These are phyloP conservation scores for Ophiostoma fasciatum DNA, from an alignment of 2,329 filamentous ascomycete genomes.

Conservation along the genomic window DNA sequence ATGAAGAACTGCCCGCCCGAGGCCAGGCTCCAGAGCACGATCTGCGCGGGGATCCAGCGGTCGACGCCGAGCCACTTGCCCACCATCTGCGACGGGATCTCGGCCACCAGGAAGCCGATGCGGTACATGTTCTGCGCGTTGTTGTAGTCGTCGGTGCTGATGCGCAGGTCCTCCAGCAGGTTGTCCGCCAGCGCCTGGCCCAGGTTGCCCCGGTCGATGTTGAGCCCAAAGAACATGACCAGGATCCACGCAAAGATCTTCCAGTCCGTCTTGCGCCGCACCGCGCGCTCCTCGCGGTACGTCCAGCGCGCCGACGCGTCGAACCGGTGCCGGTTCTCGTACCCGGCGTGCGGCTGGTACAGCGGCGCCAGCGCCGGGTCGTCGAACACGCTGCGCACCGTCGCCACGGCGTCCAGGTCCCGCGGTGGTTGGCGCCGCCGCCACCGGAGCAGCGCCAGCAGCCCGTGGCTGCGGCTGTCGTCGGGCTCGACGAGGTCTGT, in stretches of 20 bases:
- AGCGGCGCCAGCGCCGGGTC: neutral
- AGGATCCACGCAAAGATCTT: slow-evolving; percentile 21
- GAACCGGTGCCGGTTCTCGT: slow-evolving; percentile 40
- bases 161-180: slow-evolving; percentile 17
- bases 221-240: slow-evolving; percentile 21
- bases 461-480: no score
- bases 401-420: slow-evolving; percentile 1
- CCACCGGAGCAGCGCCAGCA: no score
- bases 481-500: slow-evolving; percentile 3
- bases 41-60: slow-evolving; percentile 21
- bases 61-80: slow-evolving; percentile 32
- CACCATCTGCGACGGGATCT: slow-evolving; percentile 47
- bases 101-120: slow-evolving; percentile 37
- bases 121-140: slow-evolving; percentile 39
- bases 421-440: no score
- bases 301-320: slow-evolving; percentile 39
- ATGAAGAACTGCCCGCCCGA: slow-evolving; percentile 18
- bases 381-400: slow-evolving; percentile 6
- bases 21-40: slow-evolving; percentile 19
- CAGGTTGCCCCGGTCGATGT: slow-evolving; percentile 20
- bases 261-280: slow-evolving; percentile 27
- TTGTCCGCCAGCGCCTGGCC: slow-evolving; percentile 20
- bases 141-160: slow-evolving; percentile 31
- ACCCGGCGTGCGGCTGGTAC: slow-evolving; percentile 14
- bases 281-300: neutral